Conservation (phyloP, 208 protist genomes). For the Acanthamoeba sp. region DNA sequence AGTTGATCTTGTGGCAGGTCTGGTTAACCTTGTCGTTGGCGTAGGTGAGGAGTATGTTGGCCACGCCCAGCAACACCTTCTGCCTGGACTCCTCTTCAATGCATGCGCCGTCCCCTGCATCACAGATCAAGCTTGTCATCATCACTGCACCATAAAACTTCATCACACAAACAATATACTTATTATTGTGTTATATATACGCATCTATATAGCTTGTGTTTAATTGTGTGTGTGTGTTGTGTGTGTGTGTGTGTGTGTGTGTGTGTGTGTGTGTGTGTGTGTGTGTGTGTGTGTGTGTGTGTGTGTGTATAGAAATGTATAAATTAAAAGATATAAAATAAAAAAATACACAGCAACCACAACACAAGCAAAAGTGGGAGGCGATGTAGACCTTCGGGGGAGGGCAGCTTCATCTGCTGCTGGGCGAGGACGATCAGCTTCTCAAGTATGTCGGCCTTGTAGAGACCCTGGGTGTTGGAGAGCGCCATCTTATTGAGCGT, state of each 20-base stretch:
- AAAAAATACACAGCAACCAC: background rate
- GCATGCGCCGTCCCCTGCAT: background rate
- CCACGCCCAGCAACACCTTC: slow-evolving; percentile 66
- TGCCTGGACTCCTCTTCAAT: slow-evolving; percentile 30
- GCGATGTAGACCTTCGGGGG: background rate
- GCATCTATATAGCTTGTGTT: no score
- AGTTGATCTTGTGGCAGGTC: background rate
- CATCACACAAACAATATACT: no score
- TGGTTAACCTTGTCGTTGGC: slow-evolving; percentile 62
- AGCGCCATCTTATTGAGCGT: slow-evolving; percentile 74
- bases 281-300: no score
- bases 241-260: no score
- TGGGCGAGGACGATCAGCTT: slow-evolving; percentile 36
- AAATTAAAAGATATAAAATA: no score
- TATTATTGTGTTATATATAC: no score
- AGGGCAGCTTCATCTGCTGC: slow-evolving; percentile 7
- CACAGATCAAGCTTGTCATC: background rate
- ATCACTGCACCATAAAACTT: no score
- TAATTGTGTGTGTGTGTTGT: no score
- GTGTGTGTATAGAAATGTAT: no score
- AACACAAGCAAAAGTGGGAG: background rate
- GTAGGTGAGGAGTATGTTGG: slow-evolving; percentile 71
- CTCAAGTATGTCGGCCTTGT: slow-evolving; percentile 27
- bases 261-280: no score
- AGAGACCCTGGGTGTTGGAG: slow-evolving; percentile 50